Evolutionary conservation across 371 early-diverging fungal genomes (phyloP).

Genomic region (Circinella umbellata): DNA sequence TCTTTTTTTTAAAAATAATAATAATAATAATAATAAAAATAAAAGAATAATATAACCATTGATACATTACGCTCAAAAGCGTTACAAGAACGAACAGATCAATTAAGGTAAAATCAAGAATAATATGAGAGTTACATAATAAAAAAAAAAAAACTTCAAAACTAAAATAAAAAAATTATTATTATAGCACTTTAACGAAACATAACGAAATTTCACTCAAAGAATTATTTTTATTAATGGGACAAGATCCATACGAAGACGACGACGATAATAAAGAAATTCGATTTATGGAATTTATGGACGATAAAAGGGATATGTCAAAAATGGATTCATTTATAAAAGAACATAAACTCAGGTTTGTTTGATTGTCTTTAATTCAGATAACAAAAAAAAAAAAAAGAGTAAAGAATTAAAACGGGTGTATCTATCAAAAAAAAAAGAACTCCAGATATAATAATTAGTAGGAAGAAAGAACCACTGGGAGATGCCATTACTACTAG

Average conservation of each 20-base stretch:
- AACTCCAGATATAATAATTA: background rate
- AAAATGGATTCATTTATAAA: slow-evolving; percentile 35
- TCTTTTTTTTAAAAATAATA: too few relatives aligned
- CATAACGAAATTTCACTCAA: slow-evolving; percentile 30
- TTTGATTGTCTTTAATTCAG: too few relatives aligned
- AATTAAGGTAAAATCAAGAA: slow-evolving; percentile 36
- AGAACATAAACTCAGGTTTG: slow-evolving; percentile 36
- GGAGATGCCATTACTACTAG: too few relatives aligned
- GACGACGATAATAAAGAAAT: slow-evolving; percentile 18
- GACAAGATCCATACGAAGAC: slow-evolving; percentile 21
- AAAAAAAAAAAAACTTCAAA: background rate
- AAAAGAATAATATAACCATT: slow-evolving; percentile 21
- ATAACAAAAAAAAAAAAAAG: too few relatives aligned
- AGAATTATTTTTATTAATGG: slow-evolving; percentile 36
- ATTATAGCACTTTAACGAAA: slow-evolving; percentile 24
- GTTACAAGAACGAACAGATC: slow-evolving; percentile 27
- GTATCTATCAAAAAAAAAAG: background rate
- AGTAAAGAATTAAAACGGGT: too few relatives aligned
- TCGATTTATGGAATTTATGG: slow-evolving; percentile 30
- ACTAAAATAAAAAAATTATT: background rate
- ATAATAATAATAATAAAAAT: too few relatives aligned
- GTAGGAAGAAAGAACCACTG: too few relatives aligned
- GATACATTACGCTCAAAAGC: slow-evolving; percentile 33
- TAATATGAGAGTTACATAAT: background rate
- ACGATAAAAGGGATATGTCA: slow-evolving; percentile 21